A percentile compares a stretch with the other conserved stretches of the same genome.
These are phyloP conservation scores for Trichoderma afroharzianum DNA, from an alignment of 2,329 filamentous ascomycete species.

Conservation along the genomic window DNA sequence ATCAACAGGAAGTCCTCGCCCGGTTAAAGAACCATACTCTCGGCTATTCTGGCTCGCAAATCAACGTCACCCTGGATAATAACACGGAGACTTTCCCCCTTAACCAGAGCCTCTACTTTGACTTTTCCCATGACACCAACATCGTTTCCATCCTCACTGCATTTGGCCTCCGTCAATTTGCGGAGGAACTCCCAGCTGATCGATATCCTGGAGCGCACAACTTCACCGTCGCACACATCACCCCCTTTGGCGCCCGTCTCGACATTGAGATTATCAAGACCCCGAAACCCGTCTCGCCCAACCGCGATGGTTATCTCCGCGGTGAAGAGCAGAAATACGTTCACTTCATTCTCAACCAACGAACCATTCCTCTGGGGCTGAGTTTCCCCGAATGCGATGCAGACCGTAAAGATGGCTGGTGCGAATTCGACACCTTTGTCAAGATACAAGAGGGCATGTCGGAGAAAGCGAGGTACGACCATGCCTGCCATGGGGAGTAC, in stretches of 20 bases:
- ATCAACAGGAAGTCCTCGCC: conserved; percentile 69
- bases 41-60: conserved; percentile 55
- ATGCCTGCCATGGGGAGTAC: conserved; percentile 61
- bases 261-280: conserved; percentile 72
- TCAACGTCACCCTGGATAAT: conserved; percentile 68
- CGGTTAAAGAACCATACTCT: conserved; percentile 65
- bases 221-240: conserved; percentile 63
- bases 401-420: conserved; percentile 69
- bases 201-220: conserved; percentile 55
- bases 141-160: conserved; percentile 67
- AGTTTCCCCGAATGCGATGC: conserved; percentile 63
- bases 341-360: conserved; percentile 71
- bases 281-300: conserved; percentile 57
- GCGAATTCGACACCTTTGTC: conserved; percentile 67
- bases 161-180: conserved; percentile 69
- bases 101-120: conserved; percentile 70
- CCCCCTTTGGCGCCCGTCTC: conserved; percentile 68
- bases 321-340: conserved; percentile 63
- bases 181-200: conserved; percentile 52
- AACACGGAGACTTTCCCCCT: conserved; percentile 67
- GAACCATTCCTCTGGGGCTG: conserved; percentile 64
- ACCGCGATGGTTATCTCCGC: conserved; percentile 50
- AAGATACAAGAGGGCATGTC: conserved; percentile 57
- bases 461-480: conserved; percentile 57
- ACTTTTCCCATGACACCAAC: conserved; percentile 76